Base-by-base conservation (phyloP, 768 basidiomycete genomes). In the Agaricus blazei region DNA sequence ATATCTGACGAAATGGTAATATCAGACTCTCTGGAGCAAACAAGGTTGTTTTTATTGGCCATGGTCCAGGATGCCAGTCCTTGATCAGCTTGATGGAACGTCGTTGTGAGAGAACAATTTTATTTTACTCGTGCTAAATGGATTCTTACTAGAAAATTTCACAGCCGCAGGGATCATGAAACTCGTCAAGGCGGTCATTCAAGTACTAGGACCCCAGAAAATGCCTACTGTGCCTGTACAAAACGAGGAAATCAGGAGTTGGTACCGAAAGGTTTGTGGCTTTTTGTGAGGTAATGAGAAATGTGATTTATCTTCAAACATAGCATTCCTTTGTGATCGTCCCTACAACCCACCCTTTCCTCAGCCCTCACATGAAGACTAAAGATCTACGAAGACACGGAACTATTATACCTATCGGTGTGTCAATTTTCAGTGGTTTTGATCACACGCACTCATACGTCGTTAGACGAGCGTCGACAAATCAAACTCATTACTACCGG, bases 11-110 rank as follows among this genome's bases (percentile, higher is more conserved):
- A 34, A 34, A n/a, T 36, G 52, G 56, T 44, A 31, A 55, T 9
- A 44, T 5, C 61, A 94, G 92, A 57, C 74, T 96, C 60, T 87
- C 87, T 5, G 77, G 77, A 23, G 89, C 88, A 7, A 75, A 82
- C 29, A 76, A 83, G 41, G 80, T 99, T 11, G 71, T 98, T 36
- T 65, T 99, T 9, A 82, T 98, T 48, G 93, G 93, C 1, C 91
- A 95, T 64, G 94, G 94, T 9, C 82, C 85, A 1, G 94, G 92
- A 0, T 92, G 90, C 62, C 76, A 81, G 52, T 77, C 85, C 7
- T 63, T 97, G 53, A 83, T 92, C 69, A 80, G 88, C 31, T 75
- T 98, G 46, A 74, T 97, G 15, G 80, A 83, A 43, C 64, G 77
- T 24, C 78, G 95, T 68, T 74, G 94, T 94, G 67, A 47, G 77